These are phyloP conservation scores for Pseudocercospora musae DNA, from an alignment of 2,329 filamentous ascomycete species.

Conservation along the genomic window DNA sequence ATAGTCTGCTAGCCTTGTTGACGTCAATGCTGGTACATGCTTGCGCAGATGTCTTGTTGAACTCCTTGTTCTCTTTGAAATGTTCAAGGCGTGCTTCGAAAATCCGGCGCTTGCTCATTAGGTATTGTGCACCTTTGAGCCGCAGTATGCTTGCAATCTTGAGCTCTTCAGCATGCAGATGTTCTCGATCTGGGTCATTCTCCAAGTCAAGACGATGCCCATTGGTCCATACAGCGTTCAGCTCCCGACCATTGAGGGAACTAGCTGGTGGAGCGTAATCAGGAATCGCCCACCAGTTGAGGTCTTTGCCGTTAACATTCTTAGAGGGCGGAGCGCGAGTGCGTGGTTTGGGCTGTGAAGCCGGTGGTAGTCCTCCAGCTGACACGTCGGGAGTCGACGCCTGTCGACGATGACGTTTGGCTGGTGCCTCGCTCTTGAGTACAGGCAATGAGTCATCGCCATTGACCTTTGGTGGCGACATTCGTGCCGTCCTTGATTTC, in stretches of 20 bases:
- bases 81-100: conserved; percentile 73
- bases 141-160: conserved; percentile 73
- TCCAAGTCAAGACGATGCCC: conserved; percentile 73
- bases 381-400: conserved; percentile 16
- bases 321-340: conserved; percentile 30
- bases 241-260: conserved; percentile 22
- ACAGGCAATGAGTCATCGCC: neutral
- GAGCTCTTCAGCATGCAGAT: conserved; percentile 77
- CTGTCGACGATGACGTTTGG: conserved; percentile 17
- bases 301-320: conserved; percentile 26
- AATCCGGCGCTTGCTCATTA: conserved; percentile 89
- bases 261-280: conserved; percentile 29
- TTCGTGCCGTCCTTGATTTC: conserved; percentile 10
- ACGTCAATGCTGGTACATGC: conserved; percentile 98
- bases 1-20: conserved; percentile 92
- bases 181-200: conserved; percentile 64
- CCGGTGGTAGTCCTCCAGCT: conserved; percentile 6
- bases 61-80: conserved; percentile 69
- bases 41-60: conserved; percentile 92
- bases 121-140: conserved; percentile 81
- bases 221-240: conserved; percentile 46
- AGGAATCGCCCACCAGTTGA: conserved; percentile 27
- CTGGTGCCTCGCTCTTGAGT: conserved; percentile 11
- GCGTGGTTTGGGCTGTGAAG: conserved; percentile 25
- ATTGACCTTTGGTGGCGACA: conserved; percentile 5